These are phyloP conservation scores for Pelargonium hybrid DNA, from an alignment of 441 rosid species.

Conservation along the genomic window DNA sequence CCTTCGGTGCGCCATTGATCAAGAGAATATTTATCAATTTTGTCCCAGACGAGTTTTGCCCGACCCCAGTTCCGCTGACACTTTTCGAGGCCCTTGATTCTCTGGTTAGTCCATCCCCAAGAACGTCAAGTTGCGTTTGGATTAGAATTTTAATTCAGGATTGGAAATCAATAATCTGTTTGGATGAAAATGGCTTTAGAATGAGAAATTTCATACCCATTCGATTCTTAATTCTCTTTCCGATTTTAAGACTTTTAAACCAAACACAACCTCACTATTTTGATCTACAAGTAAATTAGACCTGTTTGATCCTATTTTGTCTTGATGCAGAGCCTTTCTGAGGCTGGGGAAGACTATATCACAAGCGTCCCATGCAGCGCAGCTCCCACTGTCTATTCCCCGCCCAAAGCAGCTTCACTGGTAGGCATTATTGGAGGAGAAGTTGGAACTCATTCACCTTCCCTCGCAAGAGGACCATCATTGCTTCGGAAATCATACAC, in stretches of 20 bases:
- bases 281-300: too few species aligned
- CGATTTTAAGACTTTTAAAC: too few species aligned
- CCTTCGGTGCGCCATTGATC: conserved; percentile 66
- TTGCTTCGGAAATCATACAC: conserved; percentile 62
- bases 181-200: too few species aligned
- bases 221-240: too few species aligned
- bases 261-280: too few species aligned
- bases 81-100: conserved; percentile 68
- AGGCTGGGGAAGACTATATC: conserved; percentile 34
- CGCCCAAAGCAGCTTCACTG: conserved; percentile 54
- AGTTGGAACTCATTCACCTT: conserved; percentile 33
- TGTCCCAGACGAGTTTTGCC: conserved; percentile 82
- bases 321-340: conserved; percentile 29
- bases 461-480: conserved; percentile 55
- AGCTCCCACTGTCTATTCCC: conserved; percentile 46
- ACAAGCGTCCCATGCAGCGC: conserved; percentile 52
- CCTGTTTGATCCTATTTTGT: not conserved
- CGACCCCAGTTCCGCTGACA: conserved; percentile 65
- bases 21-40: conserved; percentile 61
- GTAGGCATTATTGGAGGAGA: conserved; percentile 43
- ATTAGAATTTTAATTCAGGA: not conserved
- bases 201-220: too few species aligned
- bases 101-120: conserved; percentile 35
- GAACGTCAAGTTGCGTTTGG: not conserved
- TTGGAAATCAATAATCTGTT: not conserved